phyloP scores from a whole-genome alignment of 1,139 yeast species.

The Blastobotrys apis region DNA sequence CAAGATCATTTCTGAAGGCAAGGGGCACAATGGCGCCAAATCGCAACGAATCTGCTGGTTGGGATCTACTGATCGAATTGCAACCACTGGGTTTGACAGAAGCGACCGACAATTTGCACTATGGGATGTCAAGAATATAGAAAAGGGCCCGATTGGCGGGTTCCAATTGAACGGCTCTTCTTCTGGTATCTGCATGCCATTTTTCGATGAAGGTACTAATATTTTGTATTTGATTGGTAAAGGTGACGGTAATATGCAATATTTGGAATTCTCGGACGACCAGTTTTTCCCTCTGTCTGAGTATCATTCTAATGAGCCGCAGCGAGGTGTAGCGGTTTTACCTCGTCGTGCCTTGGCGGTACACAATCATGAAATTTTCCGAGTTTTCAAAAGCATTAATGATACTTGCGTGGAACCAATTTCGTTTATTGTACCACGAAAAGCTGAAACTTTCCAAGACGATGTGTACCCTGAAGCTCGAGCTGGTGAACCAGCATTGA shows the following conservation, averaged over 20 bases:
- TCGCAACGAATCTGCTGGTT: constrained; percentile 85
- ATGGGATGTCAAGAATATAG: constrained; percentile 78
- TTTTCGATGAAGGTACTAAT: constrained; percentile 74
- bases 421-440: constrained; percentile 88
- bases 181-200: constrained; percentile 90
- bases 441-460: constrained; percentile 85
- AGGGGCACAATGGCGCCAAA: constrained; percentile 91
- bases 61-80: constrained; percentile 77
- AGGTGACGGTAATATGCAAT: constrained; percentile 97
- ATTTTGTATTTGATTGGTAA: constrained; percentile 90
- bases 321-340: constrained; percentile 88
- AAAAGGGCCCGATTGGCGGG: constrained; percentile 82
- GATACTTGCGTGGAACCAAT: constrained; percentile 83
- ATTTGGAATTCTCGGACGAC: constrained; percentile 76
- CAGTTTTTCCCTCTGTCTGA: constrained; percentile 78
- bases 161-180: constrained; percentile 81
- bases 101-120: constrained; percentile 94
- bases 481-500: constrained; percentile 68
- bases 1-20: constrained; percentile 72
- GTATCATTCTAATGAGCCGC: constrained; percentile 84
- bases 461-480: constrained; percentile 94
- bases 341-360: constrained; percentile 80
- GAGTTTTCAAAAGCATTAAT: constrained; percentile 76
- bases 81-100: constrained; percentile 94
- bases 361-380: constrained; percentile 77